Evolutionary conservation across 768 basidiomycete genomes (phyloP).

Genomic region (Suillus luteus): DNA sequence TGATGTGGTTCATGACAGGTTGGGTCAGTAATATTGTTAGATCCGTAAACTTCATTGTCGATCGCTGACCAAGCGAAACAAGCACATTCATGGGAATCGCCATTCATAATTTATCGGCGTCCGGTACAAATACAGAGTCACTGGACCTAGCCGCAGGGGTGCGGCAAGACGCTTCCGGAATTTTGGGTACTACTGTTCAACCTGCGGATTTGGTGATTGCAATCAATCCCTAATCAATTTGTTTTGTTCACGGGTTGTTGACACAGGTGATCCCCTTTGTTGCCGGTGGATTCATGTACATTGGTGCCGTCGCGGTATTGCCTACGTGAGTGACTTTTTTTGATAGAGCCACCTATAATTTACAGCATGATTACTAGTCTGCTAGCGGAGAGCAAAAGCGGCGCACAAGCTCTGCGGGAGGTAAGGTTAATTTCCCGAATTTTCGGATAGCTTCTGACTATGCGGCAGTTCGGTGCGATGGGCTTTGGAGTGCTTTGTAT

Average conservation of each 20-base stretch:
- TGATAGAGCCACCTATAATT: slow-evolving; percentile 12
- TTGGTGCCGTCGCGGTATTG: slow-evolving; percentile 88
- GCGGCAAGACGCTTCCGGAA: slow-evolving; percentile 70
- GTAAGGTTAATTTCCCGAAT: slow-evolving; percentile 35
- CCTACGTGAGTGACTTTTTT: slow-evolving; percentile 66
- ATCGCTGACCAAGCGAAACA: slow-evolving; percentile 12
- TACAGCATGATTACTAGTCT: slow-evolving; percentile 48
- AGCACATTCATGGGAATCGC: slow-evolving; percentile 89
- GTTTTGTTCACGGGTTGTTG: slow-evolving; percentile 17
- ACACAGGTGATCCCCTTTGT: slow-evolving; percentile 84
- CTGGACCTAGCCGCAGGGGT: slow-evolving; percentile 76
- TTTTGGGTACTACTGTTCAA: slow-evolving; percentile 82
- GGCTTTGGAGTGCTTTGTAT: slow-evolving; percentile 88
- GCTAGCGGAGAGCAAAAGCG: slow-evolving; percentile 85
- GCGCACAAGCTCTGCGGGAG: slow-evolving; percentile 88
- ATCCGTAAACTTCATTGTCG: not conserved
- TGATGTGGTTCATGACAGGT: slow-evolving; percentile 32
- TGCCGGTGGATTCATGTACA: slow-evolving; percentile 91
- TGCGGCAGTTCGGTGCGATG: slow-evolving; percentile 84
- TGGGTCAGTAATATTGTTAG: slow-evolving; percentile 28
- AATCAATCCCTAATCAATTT: slow-evolving; percentile 13
- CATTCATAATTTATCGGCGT: slow-evolving; percentile 73
- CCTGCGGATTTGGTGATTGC: slow-evolving; percentile 71
- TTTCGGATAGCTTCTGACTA: slow-evolving; percentile 21
- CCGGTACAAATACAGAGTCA: slow-evolving; percentile 40